Conservation (phyloP, 306 rosid genomes). For the Quercus aquifolioides region DNA sequence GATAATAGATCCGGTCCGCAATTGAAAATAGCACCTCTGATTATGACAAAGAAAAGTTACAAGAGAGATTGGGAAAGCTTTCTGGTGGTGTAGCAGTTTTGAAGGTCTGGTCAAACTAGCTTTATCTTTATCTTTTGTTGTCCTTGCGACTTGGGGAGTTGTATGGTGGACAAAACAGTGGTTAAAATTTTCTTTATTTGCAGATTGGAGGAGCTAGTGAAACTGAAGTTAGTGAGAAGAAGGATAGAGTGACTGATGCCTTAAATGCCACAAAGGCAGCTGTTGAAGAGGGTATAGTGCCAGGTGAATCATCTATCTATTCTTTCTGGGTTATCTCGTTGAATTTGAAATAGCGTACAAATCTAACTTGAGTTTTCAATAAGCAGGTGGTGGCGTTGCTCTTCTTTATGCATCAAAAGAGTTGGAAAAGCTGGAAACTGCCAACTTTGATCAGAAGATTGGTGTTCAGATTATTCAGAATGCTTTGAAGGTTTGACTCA, state of each 20-base stretch:
- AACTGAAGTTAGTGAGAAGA: constrained; percentile 90
- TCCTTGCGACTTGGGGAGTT: neutral
- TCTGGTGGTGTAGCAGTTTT: constrained; percentile 98
- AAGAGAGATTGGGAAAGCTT: constrained; percentile 90
- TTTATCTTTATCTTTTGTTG: neutral
- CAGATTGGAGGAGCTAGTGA: constrained; percentile 99
- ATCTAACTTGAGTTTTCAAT: constrained; percentile 2
- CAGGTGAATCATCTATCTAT: constrained; percentile 36
- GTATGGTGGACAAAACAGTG: constrained; percentile 3
- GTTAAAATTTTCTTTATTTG: constrained; percentile 1
- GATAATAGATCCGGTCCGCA: constrained; percentile 68
- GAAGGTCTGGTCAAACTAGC: constrained; percentile 44
- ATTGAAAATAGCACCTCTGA: constrained; percentile 83
- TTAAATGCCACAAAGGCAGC: constrained; percentile 97
- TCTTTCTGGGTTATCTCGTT: neutral
- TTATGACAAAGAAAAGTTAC: constrained; percentile 92
- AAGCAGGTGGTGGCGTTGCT: constrained; percentile 86
- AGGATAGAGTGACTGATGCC: constrained; percentile 97
- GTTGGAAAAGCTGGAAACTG: constrained; percentile 72
- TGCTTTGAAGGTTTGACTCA: constrained; percentile 63
- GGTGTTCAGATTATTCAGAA: constrained; percentile 98
- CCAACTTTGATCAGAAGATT: constrained; percentile 90
- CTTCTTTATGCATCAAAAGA: constrained; percentile 95
- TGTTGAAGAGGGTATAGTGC: constrained; percentile 92
- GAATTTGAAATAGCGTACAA: neutral